Evolutionary conservation across 768 basidiomycete genomes (phyloP).

Genomic region (Ramaria sp.): DNA sequence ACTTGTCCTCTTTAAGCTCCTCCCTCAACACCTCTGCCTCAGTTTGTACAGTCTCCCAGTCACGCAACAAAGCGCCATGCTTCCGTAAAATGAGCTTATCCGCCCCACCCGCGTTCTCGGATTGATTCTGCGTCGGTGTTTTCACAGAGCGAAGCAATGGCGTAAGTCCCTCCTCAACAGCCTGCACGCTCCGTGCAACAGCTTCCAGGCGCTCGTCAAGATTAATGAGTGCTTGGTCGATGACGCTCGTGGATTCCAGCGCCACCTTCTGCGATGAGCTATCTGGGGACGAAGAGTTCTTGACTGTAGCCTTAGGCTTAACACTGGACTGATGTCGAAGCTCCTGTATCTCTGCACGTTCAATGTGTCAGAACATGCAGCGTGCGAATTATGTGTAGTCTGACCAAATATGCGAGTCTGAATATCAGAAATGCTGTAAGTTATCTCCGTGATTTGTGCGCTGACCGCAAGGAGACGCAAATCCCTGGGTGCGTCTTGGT

Average conservation of each 20-base stretch:
- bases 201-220: conserved; percentile 72
- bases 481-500: conserved; percentile 37
- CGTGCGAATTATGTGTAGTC: conserved; percentile 13
- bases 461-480: conserved; percentile 68
- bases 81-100: conserved; percentile 52
- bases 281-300: conserved; percentile 26
- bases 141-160: conserved; percentile 42
- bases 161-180: conserved; percentile 53
- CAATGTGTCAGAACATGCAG: background rate
- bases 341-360: conserved; percentile 73
- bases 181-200: conserved; percentile 61
- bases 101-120: conserved; percentile 28
- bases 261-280: conserved; percentile 1
- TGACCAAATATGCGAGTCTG: conserved; percentile 86
- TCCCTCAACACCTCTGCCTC: conserved; percentile 76
- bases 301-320: conserved; percentile 26
- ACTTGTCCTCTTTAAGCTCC: conserved; percentile 95
- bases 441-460: conserved; percentile 79
- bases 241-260: conserved; percentile 33
- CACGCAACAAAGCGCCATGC: conserved; percentile 56
- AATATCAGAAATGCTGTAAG: conserved; percentile 79
- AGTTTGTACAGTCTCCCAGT: conserved; percentile 75
- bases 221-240: conserved; percentile 71
- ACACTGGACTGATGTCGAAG: conserved; percentile 72
- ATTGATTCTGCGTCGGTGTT: conserved; percentile 33